Evolutionary conservation across 2,329 filamentous ascomycete genomes (phyloP), one percentile per base, ranked within the genome.

Genomic region (Apiospora hydei): DNA sequence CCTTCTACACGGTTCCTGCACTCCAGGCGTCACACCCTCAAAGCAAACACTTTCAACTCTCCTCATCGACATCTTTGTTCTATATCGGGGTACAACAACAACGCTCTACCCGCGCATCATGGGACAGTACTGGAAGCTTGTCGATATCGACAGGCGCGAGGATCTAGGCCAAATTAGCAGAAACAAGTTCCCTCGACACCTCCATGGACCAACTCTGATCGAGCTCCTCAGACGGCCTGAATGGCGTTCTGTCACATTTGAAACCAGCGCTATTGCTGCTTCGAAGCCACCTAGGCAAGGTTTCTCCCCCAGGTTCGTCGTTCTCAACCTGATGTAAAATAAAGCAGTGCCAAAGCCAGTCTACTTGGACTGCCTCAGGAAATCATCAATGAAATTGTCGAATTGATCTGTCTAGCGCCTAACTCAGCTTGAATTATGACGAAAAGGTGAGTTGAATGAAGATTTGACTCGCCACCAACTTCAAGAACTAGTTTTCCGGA

Each of bases 401-500:
- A 30, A 13, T 30, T 53, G 13, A 5, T 53, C n/a, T 53, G 51
- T 30, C 24, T 6, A 30, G 24, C 6, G 53, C 30, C 16, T 34
- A 38, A 6, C 30, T 21, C 14, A 38, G 38, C 26, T 26, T 16
- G 0, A 11, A 3, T 7, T 61, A 18, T 53, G 51, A 13, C 14
- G 4, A 26, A 57, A 18, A 18, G 16, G 49, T 6, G 49, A 26
- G 13, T 26, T 6, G 4, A 16, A 5, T 26, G 13, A 30, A 30
- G 26, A 13, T 13, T 30, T 8, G 13, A 16, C 11, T 30, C 51
- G 26, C 26, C 26, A 34, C 53, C 53, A 4, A 38, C 14, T 38
- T 61, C 53, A 64, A 38, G 57, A 38, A 14, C 71, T 80, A 10
- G 79, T 81, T 72, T 78, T 81, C 6, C 80, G 75, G 47, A 82